Conservation (phyloP, 352 stramenopile species). For the Pelagophyceae sp. region DNA sequence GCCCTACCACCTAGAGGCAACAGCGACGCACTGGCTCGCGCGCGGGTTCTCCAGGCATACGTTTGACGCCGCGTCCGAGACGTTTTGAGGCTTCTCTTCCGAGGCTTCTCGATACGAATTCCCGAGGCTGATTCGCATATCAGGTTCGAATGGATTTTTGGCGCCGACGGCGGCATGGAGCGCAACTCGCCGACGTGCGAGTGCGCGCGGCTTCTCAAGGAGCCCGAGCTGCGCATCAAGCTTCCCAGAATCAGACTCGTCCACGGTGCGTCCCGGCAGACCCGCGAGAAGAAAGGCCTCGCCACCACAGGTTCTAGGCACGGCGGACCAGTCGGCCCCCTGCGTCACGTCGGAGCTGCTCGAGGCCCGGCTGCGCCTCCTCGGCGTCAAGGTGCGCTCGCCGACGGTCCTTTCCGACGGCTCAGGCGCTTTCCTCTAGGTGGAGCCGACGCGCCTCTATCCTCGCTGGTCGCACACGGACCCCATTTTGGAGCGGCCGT, state of each 20-base stretch:
- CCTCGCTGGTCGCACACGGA: slow-evolving; percentile 74
- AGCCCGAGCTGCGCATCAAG: slow-evolving; percentile 30
- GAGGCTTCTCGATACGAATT: too few relatives aligned
- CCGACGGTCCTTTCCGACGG: too few relatives aligned
- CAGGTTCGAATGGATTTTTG: slow-evolving; percentile 69
- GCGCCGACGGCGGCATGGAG: slow-evolving; percentile 50
- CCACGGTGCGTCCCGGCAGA: too few relatives aligned
- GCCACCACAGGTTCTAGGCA: too few relatives aligned
- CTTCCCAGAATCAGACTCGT: slow-evolving; percentile 55
- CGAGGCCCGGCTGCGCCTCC: neutral
- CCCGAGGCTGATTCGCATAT: too few relatives aligned
- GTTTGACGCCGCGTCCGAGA: too few relatives aligned
- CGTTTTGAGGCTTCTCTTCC: too few relatives aligned
- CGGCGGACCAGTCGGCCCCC: slow-evolving; percentile 51
- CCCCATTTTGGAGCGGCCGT: slow-evolving; percentile 71
- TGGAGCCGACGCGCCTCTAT: slow-evolving; percentile 50
- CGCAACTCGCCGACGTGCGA: slow-evolving; percentile 27
- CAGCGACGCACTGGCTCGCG: slow-evolving; percentile 61
- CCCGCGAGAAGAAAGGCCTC: too few relatives aligned
- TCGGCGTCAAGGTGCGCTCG: slow-evolving; percentile 3
- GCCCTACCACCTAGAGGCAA: slow-evolving; percentile 68
- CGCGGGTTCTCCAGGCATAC: slow-evolving; percentile 74
- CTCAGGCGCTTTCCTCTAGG: too few relatives aligned
- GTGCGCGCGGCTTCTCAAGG: neutral
- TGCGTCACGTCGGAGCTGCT: slow-evolving; percentile 35